Conservation (phyloP, 2,329 filamentous ascomycete genomes). For the Anthostomella pinea region DNA sequence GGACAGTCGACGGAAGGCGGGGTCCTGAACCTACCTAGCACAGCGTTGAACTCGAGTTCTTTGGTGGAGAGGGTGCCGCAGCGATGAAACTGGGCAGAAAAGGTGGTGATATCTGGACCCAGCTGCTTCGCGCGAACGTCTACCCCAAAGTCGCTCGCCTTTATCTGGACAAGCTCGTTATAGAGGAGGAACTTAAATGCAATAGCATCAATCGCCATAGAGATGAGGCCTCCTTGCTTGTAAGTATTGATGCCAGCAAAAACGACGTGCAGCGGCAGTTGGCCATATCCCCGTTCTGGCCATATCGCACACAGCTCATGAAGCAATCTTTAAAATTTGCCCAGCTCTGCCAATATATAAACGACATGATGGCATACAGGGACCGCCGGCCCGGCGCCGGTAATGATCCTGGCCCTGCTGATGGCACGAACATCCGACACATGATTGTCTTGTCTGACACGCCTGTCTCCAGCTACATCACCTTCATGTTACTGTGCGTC, state of each 20-base stretch:
- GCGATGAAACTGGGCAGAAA: too few species aligned
- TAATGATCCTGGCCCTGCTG: slow-evolving; percentile 3
- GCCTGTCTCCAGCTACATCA: too few species aligned
- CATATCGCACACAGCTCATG: not conserved
- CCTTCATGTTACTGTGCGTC: too few species aligned
- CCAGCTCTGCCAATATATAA: slow-evolving; percentile 2
- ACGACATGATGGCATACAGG: slow-evolving; percentile 3
- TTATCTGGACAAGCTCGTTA: not conserved
- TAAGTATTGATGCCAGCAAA: too few species aligned
- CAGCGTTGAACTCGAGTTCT: slow-evolving; percentile 2
- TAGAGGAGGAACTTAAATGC: not conserved
- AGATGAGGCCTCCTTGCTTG: too few species aligned
- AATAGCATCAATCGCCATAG: slow-evolving; percentile 2
- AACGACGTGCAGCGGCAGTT: too few species aligned
- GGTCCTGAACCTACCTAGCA: slow-evolving; percentile 2
- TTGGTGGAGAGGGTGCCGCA: too few species aligned
- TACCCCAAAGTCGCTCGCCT: too few species aligned
- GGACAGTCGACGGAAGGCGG: not conserved
- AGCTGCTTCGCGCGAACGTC: too few species aligned
- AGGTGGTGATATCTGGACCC: too few species aligned
- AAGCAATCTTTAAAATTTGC: slow-evolving; percentile 1
- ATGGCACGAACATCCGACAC: slow-evolving; percentile 5
- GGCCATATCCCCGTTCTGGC: slow-evolving; percentile 4
- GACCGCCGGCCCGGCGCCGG: not conserved
- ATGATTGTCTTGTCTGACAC: slow-evolving; percentile 8